Base-by-base conservation (phyloP, 805 yeast species). In the Candida tallmaniae region DNA sequence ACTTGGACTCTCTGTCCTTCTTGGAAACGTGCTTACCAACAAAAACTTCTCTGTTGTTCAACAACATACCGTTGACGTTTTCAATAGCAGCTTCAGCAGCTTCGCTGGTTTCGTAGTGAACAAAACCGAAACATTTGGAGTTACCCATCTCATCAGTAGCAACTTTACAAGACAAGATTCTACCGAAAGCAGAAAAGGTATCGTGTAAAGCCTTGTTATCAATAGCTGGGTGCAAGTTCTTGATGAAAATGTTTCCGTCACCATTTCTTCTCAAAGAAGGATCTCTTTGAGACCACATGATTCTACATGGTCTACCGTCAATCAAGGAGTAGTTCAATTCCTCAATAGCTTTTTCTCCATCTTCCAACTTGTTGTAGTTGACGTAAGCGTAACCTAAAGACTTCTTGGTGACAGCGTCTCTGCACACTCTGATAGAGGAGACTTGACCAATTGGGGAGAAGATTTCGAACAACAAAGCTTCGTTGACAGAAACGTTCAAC, bases 211-310 rank as follows among this genome's bases (percentile, higher is more conserved):
- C 95, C 78, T 90, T 90, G 87, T 93, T 90, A 73, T 93, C 98
- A 57, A 93, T 93, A 57, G 86, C 95, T 42, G 96, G 94, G 68
- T 90, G 96, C 70, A 93, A 80, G 79, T 93, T 93, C 81, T 93
- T 93, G 74, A 93, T 90, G 79, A 83, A 93, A 50, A 93, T 81
- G 78, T 93, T 93, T 58, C 96, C 97, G 46, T 86, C 83, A 65
- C 97, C 97, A 59, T 81, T 81, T 76, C 82, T 86, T 77, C 98
- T 85, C 56, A 80, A 65, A 44, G 96, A 76, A 47, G 98, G 97
- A 65, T 93, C 97, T 72, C 97, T 87, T 75, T 93, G 97, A 50
- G 97, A 88, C 97, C 97, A 88, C 97, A 93, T 93, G 73, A 93
- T 90, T 70, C 98, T 87, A 73, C 97, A 88, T 56, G 96, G 88